Evolutionary conservation across 768 basidiomycete species (phyloP).

Genomic region (Kwoniella pini): DNA sequence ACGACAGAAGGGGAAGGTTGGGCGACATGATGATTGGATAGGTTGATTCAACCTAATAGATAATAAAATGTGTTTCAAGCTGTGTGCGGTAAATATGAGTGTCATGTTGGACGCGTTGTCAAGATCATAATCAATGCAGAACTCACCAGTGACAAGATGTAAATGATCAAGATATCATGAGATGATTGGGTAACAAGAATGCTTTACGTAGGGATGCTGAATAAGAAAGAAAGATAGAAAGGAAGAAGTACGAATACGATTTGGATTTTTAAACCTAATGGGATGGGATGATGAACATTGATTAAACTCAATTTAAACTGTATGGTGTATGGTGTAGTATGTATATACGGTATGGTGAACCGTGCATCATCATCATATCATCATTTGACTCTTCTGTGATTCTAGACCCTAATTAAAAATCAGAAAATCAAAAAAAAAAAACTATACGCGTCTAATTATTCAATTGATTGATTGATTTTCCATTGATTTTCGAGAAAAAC

Average conservation of each 20-base stretch:
- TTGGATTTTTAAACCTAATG: background rate
- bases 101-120: background rate
- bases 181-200: background rate
- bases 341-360: background rate
- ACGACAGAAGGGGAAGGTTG: background rate
- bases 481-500: constrained; percentile 2
- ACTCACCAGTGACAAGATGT: background rate
- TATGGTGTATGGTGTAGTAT: background rate
- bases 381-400: background rate
- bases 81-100: constrained; percentile 2
- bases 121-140: too few species aligned
- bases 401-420: background rate
- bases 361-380: background rate
- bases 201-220: background rate
- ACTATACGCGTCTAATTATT: constrained; percentile 7
- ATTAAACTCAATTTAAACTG: constrained; percentile 6
- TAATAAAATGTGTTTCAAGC: background rate
- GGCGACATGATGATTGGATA: constrained; percentile 7
- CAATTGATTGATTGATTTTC: too few species aligned
- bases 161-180: too few species aligned
- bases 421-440: background rate
- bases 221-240: too few species aligned
- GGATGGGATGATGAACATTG: constrained; percentile 15
- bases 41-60: constrained; percentile 2
- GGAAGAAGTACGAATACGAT: background rate